Evolutionary conservation across 306 rosid genomes (phyloP), one percentile per base, ranked within the genome.

Genomic region (Prinsepia uniflora): DNA sequence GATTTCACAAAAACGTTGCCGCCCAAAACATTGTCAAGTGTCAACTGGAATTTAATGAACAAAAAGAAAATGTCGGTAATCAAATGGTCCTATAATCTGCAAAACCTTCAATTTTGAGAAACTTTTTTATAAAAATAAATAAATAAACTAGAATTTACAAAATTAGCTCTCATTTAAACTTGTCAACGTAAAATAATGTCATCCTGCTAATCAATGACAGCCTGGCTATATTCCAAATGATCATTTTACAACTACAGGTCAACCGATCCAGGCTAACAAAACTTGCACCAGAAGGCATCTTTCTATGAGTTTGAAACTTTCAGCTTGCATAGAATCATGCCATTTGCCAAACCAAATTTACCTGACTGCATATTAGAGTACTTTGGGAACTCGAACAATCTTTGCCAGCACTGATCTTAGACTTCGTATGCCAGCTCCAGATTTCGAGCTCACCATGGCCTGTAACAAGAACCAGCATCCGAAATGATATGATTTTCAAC

Each of bases 381-480:
- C 54, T 75, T 86, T 91, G 78, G 75, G 95, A 67, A 87, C 76
- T 56, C 91, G 88, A 43, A 86, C 86, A 67, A 94, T 80, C 79
- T 85, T 94, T 5, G 90, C 75, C 6, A 91, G 91, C 76, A 72
- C 96, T 0, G 96, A 84, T 81, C 99, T 89, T 82, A 91, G 84
- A 81, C 96, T 79, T 72, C 96, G 84, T 76, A 94, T 83, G 17
- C 97, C 97, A 17, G 97, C 99, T 72, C 97, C 99, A 39, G 96
- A 86, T 86, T 85, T 87, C 40, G 97, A 91, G 83, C 99, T 94
- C n/a, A 79, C 86, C 99, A 89, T 87, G 91, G 91, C 80, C 99
- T 89, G 86, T 80, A 87, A 68, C 57, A 24, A 63, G 30, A 66
- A 49, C 43, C 30, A 75, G 72, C 36, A 15, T 24, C 10, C 17